Conservation (phyloP, 345 rosid species). For the Isatis tinctoria region DNA sequence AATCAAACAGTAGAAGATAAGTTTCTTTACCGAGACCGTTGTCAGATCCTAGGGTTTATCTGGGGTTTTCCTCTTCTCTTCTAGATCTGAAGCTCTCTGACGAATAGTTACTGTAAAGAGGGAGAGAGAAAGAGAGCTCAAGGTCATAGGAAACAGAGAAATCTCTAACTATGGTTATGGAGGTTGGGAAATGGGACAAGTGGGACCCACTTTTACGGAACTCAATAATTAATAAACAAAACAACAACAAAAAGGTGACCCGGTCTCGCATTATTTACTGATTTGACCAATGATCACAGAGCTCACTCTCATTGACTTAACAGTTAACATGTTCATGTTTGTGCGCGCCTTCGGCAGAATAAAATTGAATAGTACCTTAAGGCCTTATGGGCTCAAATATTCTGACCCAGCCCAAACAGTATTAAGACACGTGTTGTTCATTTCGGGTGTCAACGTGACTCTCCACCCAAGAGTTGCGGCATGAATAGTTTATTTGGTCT, state of each 20-base stretch:
- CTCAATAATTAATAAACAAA: conserved; percentile 8
- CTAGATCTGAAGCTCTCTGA: conserved; percentile 45
- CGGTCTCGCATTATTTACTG: conserved; percentile 24
- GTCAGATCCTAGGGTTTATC: background rate
- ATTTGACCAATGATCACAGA: conserved; percentile 1
- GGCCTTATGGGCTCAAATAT: background rate
- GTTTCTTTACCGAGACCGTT: background rate
- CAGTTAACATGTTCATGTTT: background rate
- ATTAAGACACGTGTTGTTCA: conserved; percentile 1
- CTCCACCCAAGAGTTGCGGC: conserved; percentile 7
- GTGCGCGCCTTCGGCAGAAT: background rate
- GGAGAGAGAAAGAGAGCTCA: conserved; percentile 14
- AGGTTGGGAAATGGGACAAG: conserved; percentile 4
- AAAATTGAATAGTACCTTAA: background rate
- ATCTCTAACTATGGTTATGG: conserved; percentile 14
- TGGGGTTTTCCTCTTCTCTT: conserved; percentile 12
- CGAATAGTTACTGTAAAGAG: conserved; percentile 6
- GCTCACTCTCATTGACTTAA: background rate
- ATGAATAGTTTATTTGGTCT: conserved; percentile 22
- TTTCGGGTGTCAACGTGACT: background rate
- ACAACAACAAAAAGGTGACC: conserved; percentile 6
- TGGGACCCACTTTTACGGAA: conserved; percentile 24
- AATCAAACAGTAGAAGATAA: background rate
- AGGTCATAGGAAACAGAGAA: conserved; percentile 29
- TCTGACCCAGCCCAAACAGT: conserved; percentile 6